These are phyloP conservation scores for Plectosphaerella cucumerina DNA, from an alignment of 2,329 filamentous ascomycete genomes.

Conservation along the genomic window DNA sequence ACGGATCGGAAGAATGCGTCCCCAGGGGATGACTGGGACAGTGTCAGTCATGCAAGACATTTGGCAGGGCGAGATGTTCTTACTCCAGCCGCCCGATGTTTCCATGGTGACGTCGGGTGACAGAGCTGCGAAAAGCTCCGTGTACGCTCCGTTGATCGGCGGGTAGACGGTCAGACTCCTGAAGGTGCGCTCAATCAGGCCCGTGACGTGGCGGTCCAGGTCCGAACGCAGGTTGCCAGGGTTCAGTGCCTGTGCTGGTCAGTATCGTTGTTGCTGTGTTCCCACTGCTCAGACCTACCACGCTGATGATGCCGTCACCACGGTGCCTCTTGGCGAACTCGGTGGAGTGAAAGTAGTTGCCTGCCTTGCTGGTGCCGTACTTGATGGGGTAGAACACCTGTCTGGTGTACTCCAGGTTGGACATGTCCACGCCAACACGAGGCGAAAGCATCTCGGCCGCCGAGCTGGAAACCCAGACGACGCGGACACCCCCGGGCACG, in stretches of 20 bases:
- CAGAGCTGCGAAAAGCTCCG: conserved; percentile 41
- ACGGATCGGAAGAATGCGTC: conserved; percentile 26
- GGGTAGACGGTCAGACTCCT: conserved; percentile 18
- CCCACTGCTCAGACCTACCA: conserved; percentile 5
- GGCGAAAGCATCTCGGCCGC: conserved; percentile 19
- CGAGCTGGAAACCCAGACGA: conserved; percentile 27
- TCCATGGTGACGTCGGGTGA: conserved; percentile 37
- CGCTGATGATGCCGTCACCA: conserved; percentile 14
- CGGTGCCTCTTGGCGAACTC: conserved; percentile 24
- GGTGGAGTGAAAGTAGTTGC: conserved; percentile 24
- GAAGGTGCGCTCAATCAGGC: conserved; percentile 6
- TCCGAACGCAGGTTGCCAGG: conserved; percentile 35
- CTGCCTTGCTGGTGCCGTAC: conserved; percentile 27
- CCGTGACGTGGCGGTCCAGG: conserved; percentile 17
- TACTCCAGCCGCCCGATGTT: conserved; percentile 26
- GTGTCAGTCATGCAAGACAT: neutral
- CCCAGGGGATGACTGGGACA: conserved; percentile 29
- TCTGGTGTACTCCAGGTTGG: conserved; percentile 22
- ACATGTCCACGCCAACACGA: conserved; percentile 17
- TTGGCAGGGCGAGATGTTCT: conserved; percentile 1
- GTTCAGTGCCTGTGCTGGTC: conserved; percentile 21
- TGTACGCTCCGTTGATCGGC: conserved; percentile 37
- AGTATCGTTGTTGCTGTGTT: neutral
- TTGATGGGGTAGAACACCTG: conserved; percentile 16
- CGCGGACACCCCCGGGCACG: conserved; percentile 22